Conservation (phyloP, 164 flowering plant species). For the Aristolochia contorta region DNA sequence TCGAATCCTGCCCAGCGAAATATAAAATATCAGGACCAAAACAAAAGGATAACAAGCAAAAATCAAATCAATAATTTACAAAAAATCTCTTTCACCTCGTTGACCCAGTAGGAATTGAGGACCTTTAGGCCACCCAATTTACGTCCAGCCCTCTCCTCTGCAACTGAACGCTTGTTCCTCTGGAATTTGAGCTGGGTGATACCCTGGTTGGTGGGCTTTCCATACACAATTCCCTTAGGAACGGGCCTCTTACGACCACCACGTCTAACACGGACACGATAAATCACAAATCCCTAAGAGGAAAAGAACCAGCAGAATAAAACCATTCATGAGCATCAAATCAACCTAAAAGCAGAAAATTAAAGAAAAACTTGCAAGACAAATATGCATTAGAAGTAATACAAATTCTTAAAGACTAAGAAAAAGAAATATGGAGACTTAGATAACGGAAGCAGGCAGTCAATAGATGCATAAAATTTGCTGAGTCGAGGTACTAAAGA, state of each 20-base stretch:
- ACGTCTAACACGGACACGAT: conserved; percentile 70
- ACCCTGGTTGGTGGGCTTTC: conserved; percentile 70
- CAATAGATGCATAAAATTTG: too few species aligned
- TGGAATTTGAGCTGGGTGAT: conserved; percentile 66
- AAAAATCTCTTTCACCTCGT: conserved; percentile 33
- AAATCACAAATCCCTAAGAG: conserved; percentile 55
- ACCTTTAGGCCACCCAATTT: conserved; percentile 74
- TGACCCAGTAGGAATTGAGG: conserved; percentile 75
- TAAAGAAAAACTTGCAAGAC: too few species aligned
- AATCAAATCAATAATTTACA: not conserved
- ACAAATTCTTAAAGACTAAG: too few species aligned
- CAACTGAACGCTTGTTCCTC: conserved; percentile 67
- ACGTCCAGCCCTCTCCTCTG: conserved; percentile 75
- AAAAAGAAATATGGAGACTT: too few species aligned
- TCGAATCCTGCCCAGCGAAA: conserved; percentile 36
- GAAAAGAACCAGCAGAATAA: not conserved
- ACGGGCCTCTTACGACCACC: conserved; percentile 82
- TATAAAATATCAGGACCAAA: not conserved
- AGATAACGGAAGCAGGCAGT: too few species aligned
- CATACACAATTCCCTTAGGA: conserved; percentile 70
- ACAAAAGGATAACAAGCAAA: not conserved
- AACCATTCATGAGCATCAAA: not conserved
- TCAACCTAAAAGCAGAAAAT: not conserved
- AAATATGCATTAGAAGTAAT: too few species aligned
- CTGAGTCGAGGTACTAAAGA: too few species aligned